Base-by-base conservation (phyloP, 495 filamentous ascomycete species). In the Podospora didyma region DNA sequence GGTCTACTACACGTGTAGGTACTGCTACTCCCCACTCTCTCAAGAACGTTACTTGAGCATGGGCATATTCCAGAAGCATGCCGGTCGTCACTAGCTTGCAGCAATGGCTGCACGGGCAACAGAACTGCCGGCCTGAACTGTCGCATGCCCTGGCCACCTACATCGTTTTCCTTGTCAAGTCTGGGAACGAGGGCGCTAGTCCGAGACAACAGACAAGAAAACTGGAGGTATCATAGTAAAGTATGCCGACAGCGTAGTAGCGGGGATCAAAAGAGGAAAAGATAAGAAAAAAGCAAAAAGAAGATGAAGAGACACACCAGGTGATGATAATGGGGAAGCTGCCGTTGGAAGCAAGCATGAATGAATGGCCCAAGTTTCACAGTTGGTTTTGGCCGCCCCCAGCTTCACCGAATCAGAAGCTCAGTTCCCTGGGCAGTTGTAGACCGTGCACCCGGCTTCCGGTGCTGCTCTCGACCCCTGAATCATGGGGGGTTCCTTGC, bases 321-420 rank as follows among this genome's bases (percentile, higher is more conserved):
- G n/a, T n/a, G n/a, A n/a, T n/a, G n/a, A n/a, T n/a, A n/a, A n/a
- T n/a, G n/a, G n/a, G n/a, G n/a, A n/a, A n/a, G n/a, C n/a, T n/a
- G n/a, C n/a, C n/a, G n/a, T n/a, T 14, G 10, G 22, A 21, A 16
- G 24, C n/a, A 22, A 31, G 56, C 56, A 58, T 58, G 48, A n/a
- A n/a, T n/a, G n/a, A n/a, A 58, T 52, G 26, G 23, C 19, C 49
- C 26, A 24, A 26, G 56, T 58, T 58, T 58, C 28, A n/a, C 39
- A 53, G 56, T 58, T 58, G 56, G 56, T 58, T 42, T 37, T 14
- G 39, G 39, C 39, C 12, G 39, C 14, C 14, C 39, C 39, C 39
- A 26, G 46, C 46, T 22, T 19, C 11, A 41, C 49, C 56, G 48
- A 58, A 58, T 58, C 49, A 58, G 45, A 24, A 57, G 24, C 41